A percentile compares a stretch with the other conserved stretches of the same genome.
phyloP scores from a whole-genome alignment of 805 yeast genomes.

The Candida railenensis region DNA sequence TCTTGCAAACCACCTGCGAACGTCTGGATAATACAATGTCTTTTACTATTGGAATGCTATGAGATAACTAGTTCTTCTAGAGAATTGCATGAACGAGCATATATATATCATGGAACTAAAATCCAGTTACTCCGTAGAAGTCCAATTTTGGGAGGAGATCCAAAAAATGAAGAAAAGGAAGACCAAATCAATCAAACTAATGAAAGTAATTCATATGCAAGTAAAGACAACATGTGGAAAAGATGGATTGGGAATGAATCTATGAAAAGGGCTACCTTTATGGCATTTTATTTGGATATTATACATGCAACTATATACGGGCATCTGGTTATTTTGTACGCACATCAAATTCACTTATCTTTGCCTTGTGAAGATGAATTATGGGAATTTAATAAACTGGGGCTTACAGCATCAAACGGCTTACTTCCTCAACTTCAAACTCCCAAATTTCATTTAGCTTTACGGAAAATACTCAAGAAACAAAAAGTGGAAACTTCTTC shows the following conservation, averaged over 20 bases:
- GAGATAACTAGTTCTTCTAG: slow-evolving; percentile 70
- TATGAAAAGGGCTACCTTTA: slow-evolving; percentile 31
- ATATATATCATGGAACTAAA: slow-evolving; percentile 80
- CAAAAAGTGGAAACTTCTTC: slow-evolving; percentile 18
- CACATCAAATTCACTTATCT: slow-evolving; percentile 26
- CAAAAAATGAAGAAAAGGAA: slow-evolving; percentile 24
- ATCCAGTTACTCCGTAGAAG: slow-evolving; percentile 23
- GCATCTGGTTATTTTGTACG: slow-evolving; percentile 22
- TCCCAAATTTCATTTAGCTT: slow-evolving; percentile 22
- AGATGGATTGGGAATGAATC: slow-evolving; percentile 39
- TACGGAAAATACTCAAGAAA: slow-evolving; percentile 20
- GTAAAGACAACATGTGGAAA: slow-evolving; percentile 17
- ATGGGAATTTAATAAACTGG: slow-evolving; percentile 17
- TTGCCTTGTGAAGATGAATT: slow-evolving; percentile 28
- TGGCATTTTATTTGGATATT: slow-evolving; percentile 37
- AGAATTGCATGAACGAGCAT: slow-evolving; percentile 70
- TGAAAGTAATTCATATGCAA: slow-evolving; percentile 1
- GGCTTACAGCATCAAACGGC: slow-evolving; percentile 11
- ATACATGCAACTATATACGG: slow-evolving; percentile 36
- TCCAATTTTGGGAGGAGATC: slow-evolving; percentile 41
- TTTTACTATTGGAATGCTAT: slow-evolving; percentile 65
- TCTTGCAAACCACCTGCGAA: slow-evolving; percentile 74
- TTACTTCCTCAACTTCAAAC: slow-evolving; percentile 14
- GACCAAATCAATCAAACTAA: slow-evolving; percentile 11
- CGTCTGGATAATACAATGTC: slow-evolving; percentile 70